A percentile compares a stretch with the other conserved stretches of the same genome.
phyloP scores from a whole-genome alignment of 345 rosid genomes.

The Durio zibethinus region DNA sequence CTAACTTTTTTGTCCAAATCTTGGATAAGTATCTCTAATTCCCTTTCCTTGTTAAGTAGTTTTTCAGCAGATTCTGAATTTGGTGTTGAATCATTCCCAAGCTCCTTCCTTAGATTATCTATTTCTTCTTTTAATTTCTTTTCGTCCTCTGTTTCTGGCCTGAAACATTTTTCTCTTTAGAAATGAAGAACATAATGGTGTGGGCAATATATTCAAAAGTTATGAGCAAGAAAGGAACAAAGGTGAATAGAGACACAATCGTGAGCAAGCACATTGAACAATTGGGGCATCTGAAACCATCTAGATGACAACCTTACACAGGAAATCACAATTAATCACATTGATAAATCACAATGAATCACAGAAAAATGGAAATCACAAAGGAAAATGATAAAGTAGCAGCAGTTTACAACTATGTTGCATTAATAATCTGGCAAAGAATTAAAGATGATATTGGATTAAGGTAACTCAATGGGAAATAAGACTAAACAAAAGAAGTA shows the following conservation, averaged over 20 bases:
- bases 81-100: conserved; percentile 33
- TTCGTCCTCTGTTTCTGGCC: conserved; percentile 89
- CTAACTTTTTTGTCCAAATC: conserved; percentile 80
- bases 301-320: neutral
- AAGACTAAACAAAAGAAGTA: neutral
- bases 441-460: neutral
- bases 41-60: conserved; percentile 59
- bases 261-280: neutral
- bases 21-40: conserved; percentile 53
- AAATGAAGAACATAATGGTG: neutral
- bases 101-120: conserved; percentile 47
- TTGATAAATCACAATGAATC: neutral
- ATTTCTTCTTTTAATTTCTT: conserved; percentile 65
- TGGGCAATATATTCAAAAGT: neutral
- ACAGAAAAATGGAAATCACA: neutral
- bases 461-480: neutral
- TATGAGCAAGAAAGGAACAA: neutral
- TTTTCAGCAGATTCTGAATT: conserved; percentile 35
- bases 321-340: neutral
- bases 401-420: neutral
- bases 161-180: conserved; percentile 31
- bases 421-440: neutral
- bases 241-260: neutral
- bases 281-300: neutral
- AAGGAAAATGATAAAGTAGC: neutral